These are phyloP conservation scores for Kodamaea alishanica DNA, from an alignment of 1,139 yeast genomes.

Conservation along the genomic window DNA sequence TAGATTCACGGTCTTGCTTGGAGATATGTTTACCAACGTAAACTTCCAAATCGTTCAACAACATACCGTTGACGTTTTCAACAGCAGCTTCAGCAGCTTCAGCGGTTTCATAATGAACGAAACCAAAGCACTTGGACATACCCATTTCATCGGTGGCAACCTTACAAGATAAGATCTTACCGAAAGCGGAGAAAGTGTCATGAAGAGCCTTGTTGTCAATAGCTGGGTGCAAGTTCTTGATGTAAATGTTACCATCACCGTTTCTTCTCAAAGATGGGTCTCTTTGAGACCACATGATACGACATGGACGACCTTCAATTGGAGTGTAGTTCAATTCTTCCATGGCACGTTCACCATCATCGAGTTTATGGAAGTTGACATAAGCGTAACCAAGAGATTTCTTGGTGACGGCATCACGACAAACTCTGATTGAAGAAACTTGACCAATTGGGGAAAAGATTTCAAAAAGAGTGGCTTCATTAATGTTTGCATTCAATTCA, in stretches of 20 bases:
- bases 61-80: slow-evolving; percentile 98
- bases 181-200: slow-evolving; percentile 97
- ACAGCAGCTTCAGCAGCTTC: slow-evolving; percentile 95
- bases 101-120: slow-evolving; percentile 92
- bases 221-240: slow-evolving; percentile 97
- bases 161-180: slow-evolving; percentile 93
- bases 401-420: slow-evolving; percentile 98
- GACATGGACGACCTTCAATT: slow-evolving; percentile 95
- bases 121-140: slow-evolving; percentile 93
- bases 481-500: slow-evolving; percentile 88
- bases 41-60: slow-evolving; percentile 94
- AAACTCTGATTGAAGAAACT: slow-evolving; percentile 94
- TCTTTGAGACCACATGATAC: slow-evolving; percentile 99
- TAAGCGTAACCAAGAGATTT: slow-evolving; percentile 98
- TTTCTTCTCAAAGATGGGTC: slow-evolving; percentile 95
- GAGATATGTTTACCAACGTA: slow-evolving; percentile 93
- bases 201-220: slow-evolving; percentile 98
- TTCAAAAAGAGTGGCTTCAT: slow-evolving; percentile 94
- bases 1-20: slow-evolving; percentile 92
- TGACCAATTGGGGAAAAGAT: slow-evolving; percentile 93
- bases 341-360: slow-evolving; percentile 92
- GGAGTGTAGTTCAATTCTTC: slow-evolving; percentile 93
- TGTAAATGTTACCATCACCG: slow-evolving; percentile 96
- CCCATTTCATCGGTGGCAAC: slow-evolving; percentile 95
- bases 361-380: slow-evolving; percentile 88